Evolutionary conservation across 177 flowering plant genomes (phyloP), one percentile per base, ranked within the genome.

Genomic region (Vitis hybrid): DNA sequence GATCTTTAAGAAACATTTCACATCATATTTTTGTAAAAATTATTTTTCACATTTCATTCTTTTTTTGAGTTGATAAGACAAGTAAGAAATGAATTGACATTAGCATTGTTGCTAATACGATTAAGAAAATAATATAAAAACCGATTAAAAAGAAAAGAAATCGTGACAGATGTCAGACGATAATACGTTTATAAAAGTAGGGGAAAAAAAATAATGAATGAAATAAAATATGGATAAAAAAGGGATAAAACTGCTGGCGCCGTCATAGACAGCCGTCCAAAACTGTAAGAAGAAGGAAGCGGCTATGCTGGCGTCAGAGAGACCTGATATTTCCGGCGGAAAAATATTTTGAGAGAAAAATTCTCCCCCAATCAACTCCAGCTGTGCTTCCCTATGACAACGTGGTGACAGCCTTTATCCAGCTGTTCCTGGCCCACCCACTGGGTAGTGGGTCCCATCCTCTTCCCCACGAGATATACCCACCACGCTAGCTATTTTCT

Each of bases 331-430:
- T 49, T 63, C 66, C 55, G 55, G 55, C 66, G 53, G 22, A n/a
- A 16, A 19, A 11, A 16, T 12, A 11, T 26, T 31, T 5, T 15
- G 16, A 1, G 20, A 15, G 19, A 20, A 15, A 45, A 33, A 61
- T 3, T 51, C 6, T 33, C 10, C 29, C 29, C 62, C 71, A 66
- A 70, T 70, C 71, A 55, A 57, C 16, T 52, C 70, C 60, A 69
- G 61, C 70, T 69, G 33, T 16, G 48, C 3, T 39, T 31, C 29
- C 12, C 45, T 39, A 6, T 58, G 76, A 61, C 67, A 77, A 77
- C 80, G 74, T 74, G 75, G 53, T 75, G 71, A 71, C 83, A 80
- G 78, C 83, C 74, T 49, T 52, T n/a, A 39, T 50, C 69, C 60
- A 77, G 83, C 83, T 80, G 83, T 77, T 16, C 19, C 12, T 72